Percentiles rank a stretch among this genome's conserved stretches.
Evolutionary conservation across 768 basidiomycete species (phyloP).

Genomic region (Naganishia onofrii): DNA sequence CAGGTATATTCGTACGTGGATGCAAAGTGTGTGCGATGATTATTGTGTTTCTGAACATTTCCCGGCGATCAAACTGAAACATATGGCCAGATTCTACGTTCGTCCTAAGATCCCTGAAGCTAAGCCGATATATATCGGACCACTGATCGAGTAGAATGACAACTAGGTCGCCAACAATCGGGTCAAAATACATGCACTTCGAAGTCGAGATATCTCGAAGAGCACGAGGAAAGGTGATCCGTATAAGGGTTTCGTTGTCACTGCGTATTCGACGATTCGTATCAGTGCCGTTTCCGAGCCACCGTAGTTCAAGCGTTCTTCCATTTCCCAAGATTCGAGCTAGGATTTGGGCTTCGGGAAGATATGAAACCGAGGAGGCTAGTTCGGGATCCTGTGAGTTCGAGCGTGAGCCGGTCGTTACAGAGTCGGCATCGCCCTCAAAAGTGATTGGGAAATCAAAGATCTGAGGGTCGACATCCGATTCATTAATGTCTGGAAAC

Average conservation of each 20-base stretch:
- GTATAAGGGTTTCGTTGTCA: conserved; percentile 32
- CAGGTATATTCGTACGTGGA: not conserved
- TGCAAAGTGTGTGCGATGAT: not conserved
- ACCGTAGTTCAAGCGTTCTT: conserved; percentile 42
- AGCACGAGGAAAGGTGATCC: conserved; percentile 40
- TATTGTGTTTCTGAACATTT: conserved; percentile 3
- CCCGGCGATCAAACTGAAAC: conserved; percentile 3
- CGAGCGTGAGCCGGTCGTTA: not conserved
- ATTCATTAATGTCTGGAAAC: conserved; percentile 37
- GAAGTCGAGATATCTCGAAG: conserved; percentile 20
- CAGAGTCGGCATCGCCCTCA: not conserved
- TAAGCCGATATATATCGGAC: conserved; percentile 39
- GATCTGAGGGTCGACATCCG: conserved; percentile 12
- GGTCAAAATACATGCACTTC: conserved; percentile 33
- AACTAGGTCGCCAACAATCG: conserved; percentile 35
- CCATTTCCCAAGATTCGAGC: conserved; percentile 44
- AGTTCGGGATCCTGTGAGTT: conserved; percentile 40
- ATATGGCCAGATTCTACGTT: conserved; percentile 27
- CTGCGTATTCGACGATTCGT: not conserved
- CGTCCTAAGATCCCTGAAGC: conserved; percentile 31
- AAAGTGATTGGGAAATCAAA: conserved; percentile 19
- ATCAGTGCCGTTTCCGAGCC: conserved; percentile 13
- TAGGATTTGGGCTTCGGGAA: conserved; percentile 36
- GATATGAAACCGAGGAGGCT: conserved; percentile 38
- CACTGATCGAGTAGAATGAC: conserved; percentile 38